Conservation (phyloP, 495 filamentous ascomycete genomes). For the Penicillium paxilli region DNA sequence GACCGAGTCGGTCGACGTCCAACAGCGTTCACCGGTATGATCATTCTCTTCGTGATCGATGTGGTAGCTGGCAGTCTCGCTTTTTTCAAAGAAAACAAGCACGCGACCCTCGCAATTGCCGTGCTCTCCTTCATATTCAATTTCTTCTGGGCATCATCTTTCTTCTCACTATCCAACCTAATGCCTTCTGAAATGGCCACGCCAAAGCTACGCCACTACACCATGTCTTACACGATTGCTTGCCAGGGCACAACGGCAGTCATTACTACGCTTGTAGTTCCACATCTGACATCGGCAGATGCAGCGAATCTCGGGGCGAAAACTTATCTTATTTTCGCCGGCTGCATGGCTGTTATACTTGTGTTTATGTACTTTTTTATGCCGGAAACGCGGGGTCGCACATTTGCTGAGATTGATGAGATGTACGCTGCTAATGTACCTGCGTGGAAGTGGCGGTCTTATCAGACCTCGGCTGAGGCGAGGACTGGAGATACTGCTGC, state of each 20-base stretch:
- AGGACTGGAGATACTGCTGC: conserved; percentile 10
- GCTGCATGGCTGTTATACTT: conserved; percentile 40
- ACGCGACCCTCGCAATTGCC: conserved; percentile 24
- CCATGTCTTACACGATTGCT: conserved; percentile 42
- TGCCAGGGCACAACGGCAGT: conserved; percentile 39
- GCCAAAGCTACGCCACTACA: conserved; percentile 40
- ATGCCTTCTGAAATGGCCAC: conserved; percentile 44
- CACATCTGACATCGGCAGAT: conserved; percentile 37
- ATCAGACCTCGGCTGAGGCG: conserved; percentile 22
- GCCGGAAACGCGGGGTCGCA: conserved; percentile 53
- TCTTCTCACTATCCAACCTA: conserved; percentile 32
- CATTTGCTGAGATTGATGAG: conserved; percentile 54
- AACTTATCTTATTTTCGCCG: conserved; percentile 39
- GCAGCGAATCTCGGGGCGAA: conserved; percentile 39
- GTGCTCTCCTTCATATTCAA: conserved; percentile 37
- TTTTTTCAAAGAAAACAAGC: conserved; percentile 18
- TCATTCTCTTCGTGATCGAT: conserved; percentile 28
- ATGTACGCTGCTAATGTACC: conserved; percentile 53
- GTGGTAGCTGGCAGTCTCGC: conserved; percentile 30
- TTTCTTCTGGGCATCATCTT: conserved; percentile 41
- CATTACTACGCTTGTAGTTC: conserved; percentile 37
- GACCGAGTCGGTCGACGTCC: conserved; percentile 38
- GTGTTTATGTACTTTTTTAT: conserved; percentile 52
- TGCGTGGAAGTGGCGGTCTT: conserved; percentile 38
- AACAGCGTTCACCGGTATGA: conserved; percentile 36